Percentiles rank a stretch among this genome's conserved stretches.
These are phyloP conservation scores for Solanum ossicruentum DNA, from an alignment of 257 asterid species.

Conservation along the genomic window DNA sequence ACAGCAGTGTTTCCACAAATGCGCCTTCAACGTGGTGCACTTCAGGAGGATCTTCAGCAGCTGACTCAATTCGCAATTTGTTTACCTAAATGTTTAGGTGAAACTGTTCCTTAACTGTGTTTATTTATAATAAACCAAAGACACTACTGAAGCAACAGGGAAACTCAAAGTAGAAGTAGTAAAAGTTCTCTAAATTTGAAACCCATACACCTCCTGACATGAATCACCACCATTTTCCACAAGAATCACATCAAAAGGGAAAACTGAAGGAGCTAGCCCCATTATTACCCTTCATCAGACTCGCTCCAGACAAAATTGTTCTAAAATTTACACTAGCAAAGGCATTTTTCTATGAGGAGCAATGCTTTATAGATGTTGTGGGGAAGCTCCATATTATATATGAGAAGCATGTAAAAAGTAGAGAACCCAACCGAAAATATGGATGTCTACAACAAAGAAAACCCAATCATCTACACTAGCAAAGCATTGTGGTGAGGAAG, in stretches of 20 bases:
- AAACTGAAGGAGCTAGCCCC: not conserved
- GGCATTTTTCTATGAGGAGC: not conserved
- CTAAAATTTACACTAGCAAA: not conserved
- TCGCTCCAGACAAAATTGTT: not conserved
- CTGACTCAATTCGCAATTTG: slow-evolving; percentile 71
- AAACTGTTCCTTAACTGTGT: not conserved
- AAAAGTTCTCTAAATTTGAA: not conserved
- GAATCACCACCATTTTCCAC: not conserved
- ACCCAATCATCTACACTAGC: not conserved
- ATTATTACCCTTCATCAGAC: not conserved
- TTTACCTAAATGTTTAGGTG: slow-evolving; percentile 39
- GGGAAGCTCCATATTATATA: not conserved
- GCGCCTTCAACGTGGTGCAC: slow-evolving; percentile 88
- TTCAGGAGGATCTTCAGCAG: slow-evolving; percentile 64
- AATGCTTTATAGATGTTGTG: not conserved
- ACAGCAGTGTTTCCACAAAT: slow-evolving; percentile 87
- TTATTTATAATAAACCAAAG: not conserved
- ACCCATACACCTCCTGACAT: not conserved
- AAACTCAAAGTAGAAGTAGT: not conserved
- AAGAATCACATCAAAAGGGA: not conserved
- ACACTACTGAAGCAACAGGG: not conserved
- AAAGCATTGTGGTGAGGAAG: not conserved
- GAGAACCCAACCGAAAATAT: not conserved
- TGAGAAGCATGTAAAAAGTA: not conserved
- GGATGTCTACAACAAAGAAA: not conserved